Evolutionary conservation across 371 early-diverging fungal genomes (phyloP).

Genomic region (Mucor ambiguus): DNA sequence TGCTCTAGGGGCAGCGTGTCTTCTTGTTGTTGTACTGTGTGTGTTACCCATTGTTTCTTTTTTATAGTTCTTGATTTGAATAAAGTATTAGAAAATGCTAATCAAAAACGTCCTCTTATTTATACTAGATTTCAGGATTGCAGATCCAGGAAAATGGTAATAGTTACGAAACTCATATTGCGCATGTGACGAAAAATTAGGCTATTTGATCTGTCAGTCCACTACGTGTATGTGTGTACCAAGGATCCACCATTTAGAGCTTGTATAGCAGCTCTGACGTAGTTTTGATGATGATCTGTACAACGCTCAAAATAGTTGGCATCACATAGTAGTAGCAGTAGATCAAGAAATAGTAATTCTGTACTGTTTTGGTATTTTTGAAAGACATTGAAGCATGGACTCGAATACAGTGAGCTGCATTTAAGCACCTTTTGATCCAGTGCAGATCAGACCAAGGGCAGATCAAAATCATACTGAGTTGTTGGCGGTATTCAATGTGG

Average conservation of each 20-base stretch:
- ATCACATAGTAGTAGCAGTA: neutral
- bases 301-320: neutral
- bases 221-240: no score
- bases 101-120: neutral
- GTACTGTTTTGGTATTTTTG: neutral
- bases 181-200: neutral
- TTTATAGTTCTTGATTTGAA: neutral
- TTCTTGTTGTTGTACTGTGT: neutral
- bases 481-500: neutral
- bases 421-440: no score
- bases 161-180: neutral
- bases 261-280: neutral
- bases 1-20: neutral
- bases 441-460: neutral
- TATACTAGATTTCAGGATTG: neutral
- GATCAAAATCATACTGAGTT: neutral
- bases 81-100: neutral
- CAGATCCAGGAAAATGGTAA: neutral
- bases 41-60: neutral
- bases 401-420: no score
- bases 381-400: neutral
- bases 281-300: neutral
- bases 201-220: neutral
- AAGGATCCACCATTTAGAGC: neutral
- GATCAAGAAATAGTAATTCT: neutral